These are phyloP conservation scores for Trichoderma sp. DNA, from an alignment of 2,329 filamentous ascomycete species.

Conservation along the genomic window DNA sequence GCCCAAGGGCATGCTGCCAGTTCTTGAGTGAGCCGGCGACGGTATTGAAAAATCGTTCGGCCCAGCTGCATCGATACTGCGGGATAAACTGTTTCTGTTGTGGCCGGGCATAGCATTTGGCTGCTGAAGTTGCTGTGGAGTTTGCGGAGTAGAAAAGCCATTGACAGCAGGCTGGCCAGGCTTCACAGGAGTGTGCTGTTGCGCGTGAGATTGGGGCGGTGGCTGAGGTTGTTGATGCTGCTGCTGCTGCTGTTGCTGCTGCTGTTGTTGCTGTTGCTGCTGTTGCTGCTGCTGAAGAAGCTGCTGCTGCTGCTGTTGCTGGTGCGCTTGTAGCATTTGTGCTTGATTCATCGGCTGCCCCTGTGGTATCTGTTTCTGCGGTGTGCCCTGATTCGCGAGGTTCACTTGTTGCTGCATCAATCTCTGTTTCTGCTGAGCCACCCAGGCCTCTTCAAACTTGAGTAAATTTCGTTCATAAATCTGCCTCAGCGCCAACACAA, in stretches of 20 bases:
- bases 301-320: constrained; percentile 38
- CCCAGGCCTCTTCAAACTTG: constrained; percentile 74
- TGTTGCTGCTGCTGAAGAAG: not conserved
- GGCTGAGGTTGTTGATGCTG: constrained; percentile 29
- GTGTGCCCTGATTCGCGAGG: constrained; percentile 37
- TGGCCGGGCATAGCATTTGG: constrained; percentile 12
- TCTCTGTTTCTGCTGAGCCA: constrained; percentile 58
- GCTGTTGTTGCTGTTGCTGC: constrained; percentile 41
- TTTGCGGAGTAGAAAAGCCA: constrained; percentile 44
- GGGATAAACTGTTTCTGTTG: constrained; percentile 40
- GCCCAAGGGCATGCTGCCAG: constrained; percentile 48
- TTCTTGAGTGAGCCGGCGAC: constrained; percentile 50
- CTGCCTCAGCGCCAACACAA: constrained; percentile 69
- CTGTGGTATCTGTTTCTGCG: constrained; percentile 44
- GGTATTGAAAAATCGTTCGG: constrained; percentile 50
- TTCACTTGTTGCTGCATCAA: constrained; percentile 50
- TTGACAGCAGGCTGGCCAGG: constrained; percentile 45
- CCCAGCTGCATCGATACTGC: constrained; percentile 50
- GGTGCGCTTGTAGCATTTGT: constrained; percentile 45
- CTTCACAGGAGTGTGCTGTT: constrained; percentile 47
- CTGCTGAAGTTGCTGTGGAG: constrained; percentile 32
- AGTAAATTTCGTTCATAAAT: constrained; percentile 77
- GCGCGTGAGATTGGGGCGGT: constrained; percentile 33
- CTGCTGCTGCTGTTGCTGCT: constrained; percentile 40
- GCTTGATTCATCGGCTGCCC: constrained; percentile 38